A percentile compares a stretch with the other conserved stretches of the same genome.
Conservation (phyloP, 192 early-diverging fungal genomes). For the Fimicolochytrium jonesii region DNA sequence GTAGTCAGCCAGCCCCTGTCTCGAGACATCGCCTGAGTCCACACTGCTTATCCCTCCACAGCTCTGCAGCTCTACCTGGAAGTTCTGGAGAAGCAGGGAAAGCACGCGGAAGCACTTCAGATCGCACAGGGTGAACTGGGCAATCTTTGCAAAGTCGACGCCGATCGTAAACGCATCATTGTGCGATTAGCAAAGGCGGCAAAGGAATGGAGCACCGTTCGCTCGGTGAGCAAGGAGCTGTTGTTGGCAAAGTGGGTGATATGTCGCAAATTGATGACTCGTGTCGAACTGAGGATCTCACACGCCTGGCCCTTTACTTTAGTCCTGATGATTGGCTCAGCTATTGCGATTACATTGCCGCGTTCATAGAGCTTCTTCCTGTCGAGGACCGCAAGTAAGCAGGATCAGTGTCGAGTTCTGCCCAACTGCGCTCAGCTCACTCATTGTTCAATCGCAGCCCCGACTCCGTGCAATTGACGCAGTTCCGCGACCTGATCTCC, state of each 20-base stretch:
- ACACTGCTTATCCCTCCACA: constrained; percentile 15
- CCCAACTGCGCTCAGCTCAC: no score
- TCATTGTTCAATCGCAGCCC: no score
- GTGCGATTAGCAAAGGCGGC: constrained; percentile 33
- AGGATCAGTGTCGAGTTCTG: no score
- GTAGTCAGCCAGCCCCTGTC: no score
- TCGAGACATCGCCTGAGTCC: no score
- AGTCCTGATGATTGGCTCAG: constrained; percentile 75
- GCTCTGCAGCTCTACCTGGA: constrained; percentile 74
- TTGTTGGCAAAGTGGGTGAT: constrained; percentile 11
- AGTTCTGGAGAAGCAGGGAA: constrained; percentile 67
- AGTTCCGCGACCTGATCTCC: constrained; percentile 38
- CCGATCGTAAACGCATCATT: constrained; percentile 51
- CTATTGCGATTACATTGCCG: constrained; percentile 59
- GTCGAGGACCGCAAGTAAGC: constrained; percentile 6
- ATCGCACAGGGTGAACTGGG: constrained; percentile 58
- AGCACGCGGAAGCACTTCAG: constrained; percentile 60
- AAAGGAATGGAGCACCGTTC: neutral
- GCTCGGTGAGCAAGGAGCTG: constrained; percentile 25
- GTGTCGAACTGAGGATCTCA: no score
- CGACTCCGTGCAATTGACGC: no score
- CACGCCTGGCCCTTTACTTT: no score
- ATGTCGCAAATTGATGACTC: no score
- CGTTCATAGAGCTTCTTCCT: constrained; percentile 36
- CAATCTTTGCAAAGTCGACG: constrained; percentile 64